These are phyloP conservation scores for Smallanthus sonchifolius DNA, from an alignment of 129 eudicot species.

Conservation along the genomic window DNA sequence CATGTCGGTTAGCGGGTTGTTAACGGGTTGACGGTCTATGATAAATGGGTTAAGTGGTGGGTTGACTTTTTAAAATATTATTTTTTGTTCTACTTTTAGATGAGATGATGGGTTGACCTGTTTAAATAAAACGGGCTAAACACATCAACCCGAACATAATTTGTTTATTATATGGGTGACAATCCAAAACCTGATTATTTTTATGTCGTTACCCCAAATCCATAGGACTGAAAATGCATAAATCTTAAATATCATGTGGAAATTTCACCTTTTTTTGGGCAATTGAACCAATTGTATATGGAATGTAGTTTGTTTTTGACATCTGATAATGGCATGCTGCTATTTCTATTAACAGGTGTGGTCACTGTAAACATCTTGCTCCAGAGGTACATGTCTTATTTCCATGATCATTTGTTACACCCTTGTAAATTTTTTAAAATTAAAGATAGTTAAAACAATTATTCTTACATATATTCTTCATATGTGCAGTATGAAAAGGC, in stretches of 20 bases:
- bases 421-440: not conserved
- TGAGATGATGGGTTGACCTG: too few species aligned
- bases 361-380: constrained; percentile 74
- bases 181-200: not conserved
- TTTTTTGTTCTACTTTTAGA: too few species aligned
- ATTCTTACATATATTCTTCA: not conserved
- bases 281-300: not conserved
- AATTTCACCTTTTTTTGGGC: not conserved
- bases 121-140: too few species aligned
- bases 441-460: not conserved
- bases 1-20: too few species aligned
- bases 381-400: constrained; percentile 58
- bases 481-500: constrained; percentile 72
- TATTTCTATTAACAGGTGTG: constrained; percentile 55
- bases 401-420: not conserved
- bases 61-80: not conserved
- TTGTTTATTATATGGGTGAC: too few species aligned
- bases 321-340: constrained; percentile 2
- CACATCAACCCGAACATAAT: too few species aligned
- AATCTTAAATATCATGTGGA: not conserved
- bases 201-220: not conserved
- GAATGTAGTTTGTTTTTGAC: not conserved
- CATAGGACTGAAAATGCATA: not conserved
- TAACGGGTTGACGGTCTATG: not conserved
- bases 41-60: not conserved